Evolutionary conservation across 768 basidiomycete species (phyloP), one percentile per base, ranked within the genome.

Genomic region (Naganishia vaughanmartiniae): DNA sequence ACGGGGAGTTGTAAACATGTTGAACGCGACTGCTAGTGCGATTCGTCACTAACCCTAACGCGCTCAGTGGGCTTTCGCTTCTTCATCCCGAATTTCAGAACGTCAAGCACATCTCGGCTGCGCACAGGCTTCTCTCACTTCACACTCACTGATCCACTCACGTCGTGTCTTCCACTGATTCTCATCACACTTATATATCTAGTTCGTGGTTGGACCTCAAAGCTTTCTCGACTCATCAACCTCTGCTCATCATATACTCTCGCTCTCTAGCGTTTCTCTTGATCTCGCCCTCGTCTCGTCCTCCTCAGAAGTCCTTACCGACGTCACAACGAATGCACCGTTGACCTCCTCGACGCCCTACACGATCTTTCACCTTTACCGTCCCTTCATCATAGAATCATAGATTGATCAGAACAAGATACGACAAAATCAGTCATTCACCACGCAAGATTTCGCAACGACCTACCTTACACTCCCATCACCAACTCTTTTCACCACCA

Each of bases 391-490:
- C 42, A 42, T n/a, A n/a, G 15, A 15, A 42, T 15, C 15, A 42
- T 51, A 51, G 48, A 51, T 21, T 51, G 54, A 55, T 34, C 33
- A 19, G 21, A 34, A 28, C 5, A 28, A 63, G 60, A 63, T 42
- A 63, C 60, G 60, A 63, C 28, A 63, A 26, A 63, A 3, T 26
- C 60, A 63, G 60, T 46, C 60, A 21, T 36, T 24, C 36, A 45
- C 39, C 57, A 58, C 57, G 31, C 57, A 63, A 42, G 24, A 63
- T 42, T 21, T 46, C 60, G 39, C 39, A 58, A 58, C 57, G 57
- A 58, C 57, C 33, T 58, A 39, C 31, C 24, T 58, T 39, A 58
- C 57, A 17, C n/a, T 2, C 14, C 6, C 34, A 34, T 36, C 31
- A 17, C 36, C 57, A 21, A 24, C 5, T 36, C 34, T n/a, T 42